Conservation (phyloP, 2,329 filamentous ascomycete genomes). For the Knoxdaviesia proteae region DNA sequence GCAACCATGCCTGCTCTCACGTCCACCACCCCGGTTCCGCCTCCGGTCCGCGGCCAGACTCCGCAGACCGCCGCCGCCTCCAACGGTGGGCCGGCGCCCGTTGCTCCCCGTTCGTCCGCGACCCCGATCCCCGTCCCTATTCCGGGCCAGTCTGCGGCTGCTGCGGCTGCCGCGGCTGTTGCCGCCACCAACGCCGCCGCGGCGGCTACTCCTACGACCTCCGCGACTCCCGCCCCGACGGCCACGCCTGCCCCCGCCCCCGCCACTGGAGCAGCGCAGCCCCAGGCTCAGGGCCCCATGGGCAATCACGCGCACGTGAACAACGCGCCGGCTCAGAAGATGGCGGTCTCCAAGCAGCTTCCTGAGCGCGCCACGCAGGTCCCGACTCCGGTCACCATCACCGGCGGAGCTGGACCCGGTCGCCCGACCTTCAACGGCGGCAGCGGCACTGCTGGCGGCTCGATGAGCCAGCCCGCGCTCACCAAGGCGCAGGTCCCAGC, state of each 20-base stretch:
- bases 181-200: slow-evolving; percentile 5
- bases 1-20: no score
- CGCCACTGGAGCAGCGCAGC: slow-evolving; percentile 14
- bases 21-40: no score
- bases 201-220: no score
- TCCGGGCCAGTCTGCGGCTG: slow-evolving; percentile 6
- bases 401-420: slow-evolving; percentile 36
- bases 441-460: slow-evolving; percentile 53
- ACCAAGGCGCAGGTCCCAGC: slow-evolving; percentile 61
- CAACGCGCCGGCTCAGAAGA: slow-evolving; percentile 32
- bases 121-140: slow-evolving; percentile 7
- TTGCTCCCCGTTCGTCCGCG: not conserved
- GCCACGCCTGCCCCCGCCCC: slow-evolving; percentile 7
- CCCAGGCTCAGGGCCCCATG: not conserved
- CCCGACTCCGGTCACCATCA: slow-evolving; percentile 53
- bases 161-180: slow-evolving; percentile 8
- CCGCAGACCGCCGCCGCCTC: slow-evolving; percentile 20
- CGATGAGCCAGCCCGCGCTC: slow-evolving; percentile 74
- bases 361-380: slow-evolving; percentile 44
- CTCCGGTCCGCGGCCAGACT: slow-evolving; percentile 21
- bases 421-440: slow-evolving; percentile 75
- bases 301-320: slow-evolving; percentile 4
- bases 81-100: not conserved
- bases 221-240: no score
- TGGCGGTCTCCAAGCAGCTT: slow-evolving; percentile 67